These are phyloP conservation scores for Lichtheimia ornata DNA, from an alignment of 371 early-diverging fungal species.

Conservation along the genomic window DNA sequence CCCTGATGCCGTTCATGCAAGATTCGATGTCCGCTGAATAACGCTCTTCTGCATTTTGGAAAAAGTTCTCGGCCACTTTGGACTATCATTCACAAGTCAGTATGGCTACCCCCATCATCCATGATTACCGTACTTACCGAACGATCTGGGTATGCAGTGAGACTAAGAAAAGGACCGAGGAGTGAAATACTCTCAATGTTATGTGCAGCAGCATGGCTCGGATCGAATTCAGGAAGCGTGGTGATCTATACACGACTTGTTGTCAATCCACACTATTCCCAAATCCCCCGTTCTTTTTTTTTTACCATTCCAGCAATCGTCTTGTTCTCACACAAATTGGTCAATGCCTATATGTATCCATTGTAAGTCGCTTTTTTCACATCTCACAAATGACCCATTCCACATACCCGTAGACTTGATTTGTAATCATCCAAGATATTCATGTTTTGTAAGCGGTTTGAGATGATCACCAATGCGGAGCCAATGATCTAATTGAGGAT, in stretches of 20 bases:
- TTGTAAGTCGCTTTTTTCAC: background rate
- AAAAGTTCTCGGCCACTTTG: conserved; percentile 62
- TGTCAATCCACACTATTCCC: conserved; percentile 2
- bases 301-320: conserved; percentile 58
- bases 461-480: conserved; percentile 49
- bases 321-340: conserved; percentile 50
- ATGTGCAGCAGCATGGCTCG: conserved; percentile 51
- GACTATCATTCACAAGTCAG: conserved; percentile 47
- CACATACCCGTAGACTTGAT: conserved; percentile 48
- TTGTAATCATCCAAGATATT: conserved; percentile 63
- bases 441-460: conserved; percentile 35
- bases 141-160: conserved; percentile 60
- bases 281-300: background rate
- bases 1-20: conserved; percentile 68
- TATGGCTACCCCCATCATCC: background rate
- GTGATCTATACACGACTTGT: conserved; percentile 32
- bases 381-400: background rate
- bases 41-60: conserved; percentile 57
- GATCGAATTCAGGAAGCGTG: conserved; percentile 62
- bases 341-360: conserved; percentile 39
- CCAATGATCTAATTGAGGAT: conserved; percentile 46
- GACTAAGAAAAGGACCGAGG: conserved; percentile 74
- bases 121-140: conserved; percentile 38
- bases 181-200: conserved; percentile 68
- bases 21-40: conserved; percentile 58